Conservation (phyloP, 2,329 filamentous ascomycete species). For the Elsinoe fawcettii region DNA sequence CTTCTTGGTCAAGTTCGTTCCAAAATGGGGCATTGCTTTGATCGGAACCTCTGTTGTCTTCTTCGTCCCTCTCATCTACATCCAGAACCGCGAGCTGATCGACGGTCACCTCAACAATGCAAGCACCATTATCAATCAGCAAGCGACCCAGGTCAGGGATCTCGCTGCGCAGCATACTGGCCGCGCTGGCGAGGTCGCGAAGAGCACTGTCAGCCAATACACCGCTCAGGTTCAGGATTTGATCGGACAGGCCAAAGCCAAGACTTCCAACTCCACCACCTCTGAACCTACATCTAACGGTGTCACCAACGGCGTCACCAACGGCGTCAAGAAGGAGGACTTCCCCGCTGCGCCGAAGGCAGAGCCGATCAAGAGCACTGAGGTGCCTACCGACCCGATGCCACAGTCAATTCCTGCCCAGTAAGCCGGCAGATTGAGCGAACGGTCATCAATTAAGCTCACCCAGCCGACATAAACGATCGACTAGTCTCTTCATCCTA, state of each 20-base stretch:
- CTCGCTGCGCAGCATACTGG: constrained; percentile 53
- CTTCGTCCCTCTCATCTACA: constrained; percentile 54
- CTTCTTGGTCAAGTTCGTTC: constrained; percentile 58
- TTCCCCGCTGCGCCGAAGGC: constrained; percentile 21
- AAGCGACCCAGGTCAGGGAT: constrained; percentile 53
- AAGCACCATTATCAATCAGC: constrained; percentile 47
- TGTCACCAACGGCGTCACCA: constrained; percentile 17
- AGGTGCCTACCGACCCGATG: neutral
- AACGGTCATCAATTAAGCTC: neutral
- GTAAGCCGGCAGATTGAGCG: neutral
- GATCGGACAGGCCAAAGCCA: constrained; percentile 36
- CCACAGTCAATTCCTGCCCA: constrained; percentile 6
- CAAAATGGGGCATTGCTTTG: constrained; percentile 56
- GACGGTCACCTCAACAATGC: constrained; percentile 52
- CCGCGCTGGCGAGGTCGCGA: constrained; percentile 50
- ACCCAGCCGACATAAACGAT: neutral
- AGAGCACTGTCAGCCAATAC: constrained; percentile 54
- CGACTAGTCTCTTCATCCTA: neutral
- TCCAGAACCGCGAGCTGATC: constrained; percentile 58
- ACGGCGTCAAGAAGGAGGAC: constrained; percentile 18
- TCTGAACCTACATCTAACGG: constrained; percentile 18
- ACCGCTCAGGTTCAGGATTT: constrained; percentile 52
- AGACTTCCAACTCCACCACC: constrained; percentile 29
- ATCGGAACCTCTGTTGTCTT: constrained; percentile 50
- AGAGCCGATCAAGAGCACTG: neutral